These are phyloP conservation scores for Calonectria pteridis DNA, from an alignment of 2,329 filamentous ascomycete genomes.

Conservation along the genomic window DNA sequence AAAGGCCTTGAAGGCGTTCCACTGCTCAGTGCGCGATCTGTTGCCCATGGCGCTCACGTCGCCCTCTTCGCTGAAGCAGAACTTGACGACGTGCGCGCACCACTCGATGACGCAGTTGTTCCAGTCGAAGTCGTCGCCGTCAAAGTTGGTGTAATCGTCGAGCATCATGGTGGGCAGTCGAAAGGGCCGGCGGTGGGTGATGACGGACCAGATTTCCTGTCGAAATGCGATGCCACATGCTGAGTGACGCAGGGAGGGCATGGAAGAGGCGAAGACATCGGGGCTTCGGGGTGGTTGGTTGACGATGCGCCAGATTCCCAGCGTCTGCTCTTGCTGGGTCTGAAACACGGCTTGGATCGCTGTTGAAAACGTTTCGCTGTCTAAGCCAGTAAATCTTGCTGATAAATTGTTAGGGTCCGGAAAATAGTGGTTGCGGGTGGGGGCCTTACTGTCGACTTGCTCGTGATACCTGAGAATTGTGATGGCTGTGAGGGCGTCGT, in stretches of 20 bases:
- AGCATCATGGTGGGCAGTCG: constrained; percentile 26
- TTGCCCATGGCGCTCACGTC: neutral
- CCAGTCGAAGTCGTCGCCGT: constrained; percentile 32
- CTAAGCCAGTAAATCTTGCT: constrained; percentile 31
- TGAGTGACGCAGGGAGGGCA: constrained; percentile 27
- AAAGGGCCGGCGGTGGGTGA: constrained; percentile 29
- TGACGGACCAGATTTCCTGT: constrained; percentile 32
- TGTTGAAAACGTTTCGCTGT: constrained; percentile 29
- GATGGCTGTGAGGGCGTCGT: constrained; percentile 33
- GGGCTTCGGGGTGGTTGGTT: constrained; percentile 25
- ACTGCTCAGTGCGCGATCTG: constrained; percentile 13
- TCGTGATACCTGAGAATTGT: constrained; percentile 32
- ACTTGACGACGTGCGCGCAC: constrained; percentile 30
- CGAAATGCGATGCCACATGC: constrained; percentile 30
- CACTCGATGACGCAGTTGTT: constrained; percentile 29
- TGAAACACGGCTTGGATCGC: constrained; percentile 29
- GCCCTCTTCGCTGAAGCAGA: constrained; percentile 16
- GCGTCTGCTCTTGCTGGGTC: constrained; percentile 22
- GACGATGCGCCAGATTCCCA: constrained; percentile 17
- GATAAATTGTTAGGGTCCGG: neutral
- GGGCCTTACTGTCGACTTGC: constrained; percentile 28
- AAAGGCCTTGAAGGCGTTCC: constrained; percentile 23
- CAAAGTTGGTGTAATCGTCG: constrained; percentile 23
- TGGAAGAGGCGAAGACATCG: constrained; percentile 22
- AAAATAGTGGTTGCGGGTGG: no score